phyloP scores from a whole-genome alignment of 371 early-diverging fungal species.

The Mucor circinelloides region DNA sequence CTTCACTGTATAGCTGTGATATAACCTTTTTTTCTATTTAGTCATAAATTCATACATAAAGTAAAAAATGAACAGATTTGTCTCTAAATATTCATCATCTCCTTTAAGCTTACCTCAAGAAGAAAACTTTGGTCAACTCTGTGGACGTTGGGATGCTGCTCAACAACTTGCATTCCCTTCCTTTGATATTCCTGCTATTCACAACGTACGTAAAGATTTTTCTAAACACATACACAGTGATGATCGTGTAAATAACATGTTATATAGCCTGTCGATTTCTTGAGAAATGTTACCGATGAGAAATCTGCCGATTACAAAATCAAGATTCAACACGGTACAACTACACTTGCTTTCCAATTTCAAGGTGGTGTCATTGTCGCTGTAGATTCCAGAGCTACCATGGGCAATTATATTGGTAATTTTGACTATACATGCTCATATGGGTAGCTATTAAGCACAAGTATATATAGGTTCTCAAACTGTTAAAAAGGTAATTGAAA shows the following conservation, averaged over 20 bases:
- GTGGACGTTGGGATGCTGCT: slow-evolving; percentile 65
- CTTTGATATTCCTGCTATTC: slow-evolving; percentile 74
- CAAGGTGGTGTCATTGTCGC: slow-evolving; percentile 98
- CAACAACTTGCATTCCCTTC: slow-evolving; percentile 69
- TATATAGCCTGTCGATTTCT: slow-evolving; percentile 65
- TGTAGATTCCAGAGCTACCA: slow-evolving; percentile 99
- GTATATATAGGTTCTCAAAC: slow-evolving; percentile 85
- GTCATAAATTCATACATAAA: background rate
- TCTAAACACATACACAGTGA: background rate
- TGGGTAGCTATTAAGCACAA: background rate
- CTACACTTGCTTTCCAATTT: slow-evolving; percentile 99
- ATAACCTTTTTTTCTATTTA: slow-evolving; percentile 2
- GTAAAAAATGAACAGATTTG: slow-evolving; percentile 56
- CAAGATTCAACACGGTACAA: slow-evolving; percentile 98
- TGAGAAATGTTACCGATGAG: slow-evolving; percentile 64
- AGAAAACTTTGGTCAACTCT: slow-evolving; percentile 31
- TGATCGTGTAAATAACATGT: background rate
- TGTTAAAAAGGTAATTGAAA: slow-evolving; percentile 99
- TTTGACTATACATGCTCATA: background rate
- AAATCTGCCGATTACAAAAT: slow-evolving; percentile 67
- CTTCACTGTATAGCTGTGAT: background rate
- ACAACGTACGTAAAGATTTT: slow-evolving; percentile 56
- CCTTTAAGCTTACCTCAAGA: slow-evolving; percentile 43
- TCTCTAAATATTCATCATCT: slow-evolving; percentile 57
- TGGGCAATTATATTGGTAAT: slow-evolving; percentile 96